Evolutionary conservation across 1,139 yeast species (phyloP), one percentile per base, ranked within the genome.

Genomic region (Debaryomyces psychrophilus): DNA sequence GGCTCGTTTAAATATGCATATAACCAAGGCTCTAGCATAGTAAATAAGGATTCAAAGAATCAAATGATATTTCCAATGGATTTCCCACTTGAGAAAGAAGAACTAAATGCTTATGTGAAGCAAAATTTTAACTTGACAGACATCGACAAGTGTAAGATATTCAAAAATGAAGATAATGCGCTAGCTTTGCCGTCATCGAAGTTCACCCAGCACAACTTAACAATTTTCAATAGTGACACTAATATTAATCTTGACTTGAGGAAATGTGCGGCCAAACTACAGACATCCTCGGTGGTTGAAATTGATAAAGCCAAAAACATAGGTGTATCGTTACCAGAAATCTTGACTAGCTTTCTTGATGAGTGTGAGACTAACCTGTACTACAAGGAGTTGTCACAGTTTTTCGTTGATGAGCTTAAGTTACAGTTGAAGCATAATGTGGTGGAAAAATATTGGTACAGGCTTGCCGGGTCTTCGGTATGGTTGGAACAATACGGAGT

Each of bases 401-500:
- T 58, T 44, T 61, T 67, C 44, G 37, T 59, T 1, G 57, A 64
- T 8, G 62, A 64, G 37, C 55, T 67, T 41, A 54, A 53, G 36
- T 37, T 61, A 6, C 69, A 69, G 49, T 45, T 71, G 31, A 47
- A 63, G 37, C 51, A 59, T 35, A 59, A 62, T 8, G 62, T 66
- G 12, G 62, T 63, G 8, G 68, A 66, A 18, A 57, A 58, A 38
- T 62, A 64, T 47, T 72, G 76, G 75, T 71, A 57, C 50, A 56
- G 69, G 42, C 59, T 72, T 34, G 70, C 73, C 0, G 77, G 76
- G 1, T 64, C 74, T 2, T 65, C 73, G 0, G 75, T 71, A 4
- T 72, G 73, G 73, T 54, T 72, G 23, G 66, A 69, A 49, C 67
- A 71, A 42, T 70, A 69, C 47, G 74, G 73, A 2, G 69, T 69